Evolutionary conservation across 2,329 filamentous ascomycete genomes (phyloP).

Genomic region (Lecanicillium sp.): DNA sequence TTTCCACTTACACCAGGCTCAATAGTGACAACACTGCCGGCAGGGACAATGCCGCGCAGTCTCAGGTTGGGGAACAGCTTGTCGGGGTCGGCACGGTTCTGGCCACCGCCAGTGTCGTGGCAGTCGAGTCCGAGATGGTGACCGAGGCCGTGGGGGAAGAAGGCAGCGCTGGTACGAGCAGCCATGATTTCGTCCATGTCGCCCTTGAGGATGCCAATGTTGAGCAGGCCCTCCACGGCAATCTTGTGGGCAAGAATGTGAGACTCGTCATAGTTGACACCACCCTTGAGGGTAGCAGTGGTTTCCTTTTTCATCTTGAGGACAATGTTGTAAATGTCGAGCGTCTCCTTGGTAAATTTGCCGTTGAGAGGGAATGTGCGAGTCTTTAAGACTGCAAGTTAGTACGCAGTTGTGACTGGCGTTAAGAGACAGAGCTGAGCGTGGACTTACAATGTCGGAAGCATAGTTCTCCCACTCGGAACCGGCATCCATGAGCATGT

Average conservation of each 20-base stretch:
- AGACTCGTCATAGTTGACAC: constrained; percentile 72
- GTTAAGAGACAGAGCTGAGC: too few relatives aligned
- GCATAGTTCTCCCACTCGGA: constrained; percentile 68
- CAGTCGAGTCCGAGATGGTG: constrained; percentile 92
- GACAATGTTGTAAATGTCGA: constrained; percentile 74
- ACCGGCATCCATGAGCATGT: constrained; percentile 79
- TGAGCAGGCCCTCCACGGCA: constrained; percentile 70
- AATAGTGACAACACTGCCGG: constrained; percentile 81
- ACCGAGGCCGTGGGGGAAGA: constrained; percentile 85
- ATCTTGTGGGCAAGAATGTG: constrained; percentile 73
- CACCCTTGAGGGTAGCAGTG: constrained; percentile 63
- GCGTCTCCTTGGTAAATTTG: constrained; percentile 59
- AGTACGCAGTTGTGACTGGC: too few relatives aligned
- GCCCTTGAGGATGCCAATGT: constrained; percentile 65
- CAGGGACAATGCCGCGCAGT: constrained; percentile 65
- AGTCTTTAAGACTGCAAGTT: constrained; percentile 44
- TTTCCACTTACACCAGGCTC: constrained; percentile 68
- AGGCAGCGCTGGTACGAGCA: constrained; percentile 74
- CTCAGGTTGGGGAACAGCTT: constrained; percentile 81
- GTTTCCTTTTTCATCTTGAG: constrained; percentile 78
- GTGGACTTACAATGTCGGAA: constrained; percentile 47
- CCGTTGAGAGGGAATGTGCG: constrained; percentile 78
- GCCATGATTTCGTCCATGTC: constrained; percentile 65
- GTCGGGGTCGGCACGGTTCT: constrained; percentile 72
- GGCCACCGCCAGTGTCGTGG: constrained; percentile 74